Conservation (phyloP, 495 filamentous ascomycete species). For the Aeminium ludgeri region DNA sequence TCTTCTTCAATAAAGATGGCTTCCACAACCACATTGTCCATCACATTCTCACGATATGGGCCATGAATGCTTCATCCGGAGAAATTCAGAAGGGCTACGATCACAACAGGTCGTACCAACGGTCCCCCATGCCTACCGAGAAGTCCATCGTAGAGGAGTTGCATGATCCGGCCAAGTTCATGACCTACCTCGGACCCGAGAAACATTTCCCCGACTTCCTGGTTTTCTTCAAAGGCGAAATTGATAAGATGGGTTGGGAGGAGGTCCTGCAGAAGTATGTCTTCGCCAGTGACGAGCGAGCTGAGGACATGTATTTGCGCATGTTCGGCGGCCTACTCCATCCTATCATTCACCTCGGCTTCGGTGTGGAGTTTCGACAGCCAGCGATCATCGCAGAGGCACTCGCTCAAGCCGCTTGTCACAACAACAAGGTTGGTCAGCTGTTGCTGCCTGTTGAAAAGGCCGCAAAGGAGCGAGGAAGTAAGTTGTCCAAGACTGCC, state of each 20-base stretch:
- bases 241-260: conserved; percentile 42
- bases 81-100: conserved; percentile 42
- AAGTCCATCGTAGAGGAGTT: conserved; percentile 34
- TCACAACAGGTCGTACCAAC: conserved; percentile 45
- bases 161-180: conserved; percentile 33
- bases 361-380: conserved; percentile 63
- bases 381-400: conserved; percentile 69
- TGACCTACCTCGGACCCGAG: conserved; percentile 33
- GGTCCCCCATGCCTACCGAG: conserved; percentile 28
- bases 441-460: conserved; percentile 40
- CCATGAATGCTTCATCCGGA: conserved; percentile 46
- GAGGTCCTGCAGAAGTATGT: conserved; percentile 45
- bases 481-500: conserved; percentile 31
- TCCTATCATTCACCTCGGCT: conserved; percentile 71
- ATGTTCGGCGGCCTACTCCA: conserved; percentile 54
- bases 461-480: conserved; percentile 23
- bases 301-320: conserved; percentile 44
- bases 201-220: conserved; percentile 52
- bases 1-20: conserved; percentile 53
- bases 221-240: conserved; percentile 54
- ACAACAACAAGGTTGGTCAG: conserved; percentile 31
- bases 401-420: conserved; percentile 56
- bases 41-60: conserved; percentile 56
- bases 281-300: conserved; percentile 42
- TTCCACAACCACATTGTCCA: conserved; percentile 56